A percentile compares a stretch with the other conserved stretches of the same genome.
phyloP scores from a whole-genome alignment of 345 rosid genomes.

The Boechera stricta region DNA sequence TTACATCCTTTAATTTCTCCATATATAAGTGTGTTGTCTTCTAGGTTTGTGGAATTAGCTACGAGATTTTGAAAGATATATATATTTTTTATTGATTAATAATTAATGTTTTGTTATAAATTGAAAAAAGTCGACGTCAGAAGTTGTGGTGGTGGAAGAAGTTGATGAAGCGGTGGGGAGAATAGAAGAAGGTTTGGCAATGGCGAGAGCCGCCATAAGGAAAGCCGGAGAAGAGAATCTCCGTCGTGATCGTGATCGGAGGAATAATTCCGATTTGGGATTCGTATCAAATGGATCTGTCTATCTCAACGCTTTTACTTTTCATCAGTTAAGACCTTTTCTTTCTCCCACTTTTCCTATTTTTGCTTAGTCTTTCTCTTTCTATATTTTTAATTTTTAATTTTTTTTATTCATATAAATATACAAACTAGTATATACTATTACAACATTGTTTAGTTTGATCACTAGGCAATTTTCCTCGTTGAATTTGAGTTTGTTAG shows the following conservation, averaged over 20 bases:
- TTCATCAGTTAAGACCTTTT: constrained; percentile 66
- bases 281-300: constrained; percentile 58
- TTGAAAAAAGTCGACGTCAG: constrained; percentile 25
- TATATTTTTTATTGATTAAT: background rate
- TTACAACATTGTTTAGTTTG: constrained; percentile 24
- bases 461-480: background rate
- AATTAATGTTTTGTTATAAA: background rate
- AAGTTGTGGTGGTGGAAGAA: constrained; percentile 36
- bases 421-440: constrained; percentile 5
- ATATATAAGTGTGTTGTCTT: background rate
- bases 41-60: background rate
- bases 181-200: constrained; percentile 64
- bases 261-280: constrained; percentile 31
- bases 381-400: no score
- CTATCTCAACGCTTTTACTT: constrained; percentile 63
- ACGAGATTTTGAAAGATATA: background rate
- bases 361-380: constrained; percentile 13
- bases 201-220: constrained; percentile 65
- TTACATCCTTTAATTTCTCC: background rate
- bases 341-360: constrained; percentile 7
- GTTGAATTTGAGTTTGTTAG: no score
- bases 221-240: constrained; percentile 48
- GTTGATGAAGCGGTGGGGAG: constrained; percentile 45
- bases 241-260: constrained; percentile 42
- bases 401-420: background rate